These are phyloP conservation scores for Backusella circina DNA, from an alignment of 192 early-diverging fungal genomes.

Conservation along the genomic window DNA sequence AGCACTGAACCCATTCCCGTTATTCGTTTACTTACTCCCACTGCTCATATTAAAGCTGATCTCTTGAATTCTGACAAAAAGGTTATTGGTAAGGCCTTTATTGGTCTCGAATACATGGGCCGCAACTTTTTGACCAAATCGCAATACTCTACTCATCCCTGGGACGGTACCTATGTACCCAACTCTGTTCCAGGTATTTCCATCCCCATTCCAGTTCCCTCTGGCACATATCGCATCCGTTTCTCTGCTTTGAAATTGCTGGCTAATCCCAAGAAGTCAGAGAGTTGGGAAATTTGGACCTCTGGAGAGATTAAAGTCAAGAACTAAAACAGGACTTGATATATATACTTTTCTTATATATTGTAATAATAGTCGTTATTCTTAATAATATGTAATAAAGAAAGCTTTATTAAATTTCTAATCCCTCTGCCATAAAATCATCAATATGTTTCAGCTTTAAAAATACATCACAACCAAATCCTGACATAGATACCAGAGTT, in stretches of 20 bases:
- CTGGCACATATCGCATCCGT: constrained; percentile 21
- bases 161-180: constrained; percentile 12
- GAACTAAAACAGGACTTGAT: constrained; percentile 6
- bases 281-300: constrained; percentile 15
- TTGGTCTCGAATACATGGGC: constrained; percentile 5
- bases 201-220: constrained; percentile 4
- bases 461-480: constrained; percentile 92
- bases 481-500: constrained; percentile 76
- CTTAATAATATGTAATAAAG: background rate
- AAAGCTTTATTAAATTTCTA: constrained; percentile 43
- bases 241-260: constrained; percentile 30
- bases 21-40: constrained; percentile 21
- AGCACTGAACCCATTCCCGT: constrained; percentile 2
- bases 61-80: constrained; percentile 16
- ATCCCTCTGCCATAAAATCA: constrained; percentile 42
- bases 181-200: background rate
- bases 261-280: constrained; percentile 21
- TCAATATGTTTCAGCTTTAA: constrained; percentile 86
- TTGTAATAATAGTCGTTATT: background rate
- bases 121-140: constrained; percentile 21
- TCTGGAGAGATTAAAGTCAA: constrained; percentile 19
- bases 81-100: constrained; percentile 10
- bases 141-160: background rate
- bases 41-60: constrained; percentile 16
- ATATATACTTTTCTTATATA: background rate